These are phyloP conservation scores for Cordyceps cicadae DNA, from an alignment of 2,329 filamentous ascomycete species.

Conservation along the genomic window DNA sequence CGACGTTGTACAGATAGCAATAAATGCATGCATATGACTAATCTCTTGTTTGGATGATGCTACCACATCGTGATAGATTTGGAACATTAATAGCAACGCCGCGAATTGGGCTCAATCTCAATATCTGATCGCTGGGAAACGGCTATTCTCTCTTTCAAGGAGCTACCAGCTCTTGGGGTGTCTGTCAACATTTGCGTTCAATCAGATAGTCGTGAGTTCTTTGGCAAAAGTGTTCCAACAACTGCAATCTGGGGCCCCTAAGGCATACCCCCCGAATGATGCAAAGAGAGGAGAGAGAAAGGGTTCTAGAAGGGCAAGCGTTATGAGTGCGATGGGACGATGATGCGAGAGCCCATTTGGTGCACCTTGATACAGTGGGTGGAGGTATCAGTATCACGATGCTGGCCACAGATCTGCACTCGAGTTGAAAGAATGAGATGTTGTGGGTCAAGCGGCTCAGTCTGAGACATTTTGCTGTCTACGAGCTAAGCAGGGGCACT, in stretches of 20 bases:
- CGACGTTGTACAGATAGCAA: slow-evolving; percentile 14
- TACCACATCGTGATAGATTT: background rate
- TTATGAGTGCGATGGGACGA: background rate
- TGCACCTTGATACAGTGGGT: background rate
- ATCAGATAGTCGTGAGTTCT: background rate
- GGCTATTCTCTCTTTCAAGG: background rate
- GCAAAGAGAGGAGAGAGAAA: background rate
- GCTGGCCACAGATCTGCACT: background rate
- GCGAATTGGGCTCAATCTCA: too few species aligned
- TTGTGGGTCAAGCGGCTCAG: background rate
- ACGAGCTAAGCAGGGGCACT: background rate
- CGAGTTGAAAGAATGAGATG: background rate
- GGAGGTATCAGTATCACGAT: background rate
- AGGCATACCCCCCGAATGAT: background rate
- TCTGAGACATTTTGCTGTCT: background rate
- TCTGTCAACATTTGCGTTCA: background rate
- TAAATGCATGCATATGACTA: slow-evolving; percentile 9
- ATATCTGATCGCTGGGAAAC: too few species aligned
- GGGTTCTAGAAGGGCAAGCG: too few species aligned
- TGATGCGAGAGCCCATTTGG: background rate
- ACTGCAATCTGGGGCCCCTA: background rate
- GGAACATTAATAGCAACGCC: background rate
- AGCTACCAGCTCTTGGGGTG: background rate
- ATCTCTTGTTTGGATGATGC: background rate
- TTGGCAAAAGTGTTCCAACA: background rate